These are phyloP conservation scores for Phylloporus arenicola DNA, from an alignment of 768 basidiomycete species.

Conservation along the genomic window DNA sequence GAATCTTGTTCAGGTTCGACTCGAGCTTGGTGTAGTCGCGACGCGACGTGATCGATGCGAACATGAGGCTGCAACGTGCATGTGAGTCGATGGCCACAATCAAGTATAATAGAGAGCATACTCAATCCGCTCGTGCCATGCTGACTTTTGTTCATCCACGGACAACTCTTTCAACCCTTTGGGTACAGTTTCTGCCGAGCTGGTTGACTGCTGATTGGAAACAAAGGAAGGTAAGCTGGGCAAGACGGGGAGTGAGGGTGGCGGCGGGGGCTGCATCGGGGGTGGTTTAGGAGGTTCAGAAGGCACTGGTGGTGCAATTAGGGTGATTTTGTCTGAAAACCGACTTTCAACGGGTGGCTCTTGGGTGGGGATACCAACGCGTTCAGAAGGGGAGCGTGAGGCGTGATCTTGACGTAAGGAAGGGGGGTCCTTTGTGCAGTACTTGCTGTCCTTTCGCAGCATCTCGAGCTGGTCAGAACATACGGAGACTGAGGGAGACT, in stretches of 20 bases:
- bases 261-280: conserved; percentile 18
- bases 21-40: conserved; percentile 30
- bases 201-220: conserved; percentile 7
- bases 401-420: conserved; percentile 6
- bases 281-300: conserved; percentile 14
- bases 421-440: neutral
- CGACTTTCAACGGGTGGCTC: conserved; percentile 1
- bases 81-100: neutral
- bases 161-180: conserved; percentile 21
- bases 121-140: conserved; percentile 40
- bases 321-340: neutral
- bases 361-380: neutral
- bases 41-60: conserved; percentile 31
- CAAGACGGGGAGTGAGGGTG: conserved; percentile 11
- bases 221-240: conserved; percentile 20
- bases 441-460: conserved; percentile 14
- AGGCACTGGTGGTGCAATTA: neutral
- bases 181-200: neutral
- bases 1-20: conserved; percentile 28
- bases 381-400: conserved; percentile 12
- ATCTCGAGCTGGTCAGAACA: conserved; percentile 25
- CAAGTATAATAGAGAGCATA: conserved; percentile 17
- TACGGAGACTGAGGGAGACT: conserved; percentile 24
- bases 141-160: conserved; percentile 32
- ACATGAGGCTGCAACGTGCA: conserved; percentile 29